These are phyloP conservation scores for Penicillium thymicola DNA, from an alignment of 2,329 filamentous ascomycete species.

Conservation along the genomic window DNA sequence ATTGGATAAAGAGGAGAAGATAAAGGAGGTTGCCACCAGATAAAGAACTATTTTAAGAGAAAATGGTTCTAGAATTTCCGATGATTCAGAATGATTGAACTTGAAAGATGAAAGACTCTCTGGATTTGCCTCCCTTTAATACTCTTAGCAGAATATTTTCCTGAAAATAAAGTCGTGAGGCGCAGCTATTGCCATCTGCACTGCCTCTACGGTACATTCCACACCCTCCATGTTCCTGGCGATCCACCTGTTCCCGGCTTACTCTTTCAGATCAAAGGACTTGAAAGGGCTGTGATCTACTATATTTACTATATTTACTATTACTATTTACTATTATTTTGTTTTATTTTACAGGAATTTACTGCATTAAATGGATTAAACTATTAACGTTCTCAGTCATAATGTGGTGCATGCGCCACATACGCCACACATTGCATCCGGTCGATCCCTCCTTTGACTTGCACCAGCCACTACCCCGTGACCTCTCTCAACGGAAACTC, in stretches of 20 bases:
- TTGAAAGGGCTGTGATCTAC: background rate
- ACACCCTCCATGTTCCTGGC: slow-evolving; percentile 8
- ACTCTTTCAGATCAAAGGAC: background rate
- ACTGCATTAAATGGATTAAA: background rate
- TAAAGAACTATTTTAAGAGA: background rate
- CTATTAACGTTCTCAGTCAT: slow-evolving; percentile 1
- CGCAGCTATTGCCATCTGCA: slow-evolving; percentile 7
- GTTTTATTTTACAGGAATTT: background rate
- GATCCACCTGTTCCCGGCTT: slow-evolving; percentile 10
- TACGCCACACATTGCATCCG: background rate
- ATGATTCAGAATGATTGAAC: background rate
- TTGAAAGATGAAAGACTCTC: background rate
- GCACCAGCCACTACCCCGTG: slow-evolving; percentile 7
- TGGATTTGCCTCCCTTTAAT: slow-evolving; percentile 1
- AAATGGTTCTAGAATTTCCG: slow-evolving; percentile 1
- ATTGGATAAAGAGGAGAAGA: slow-evolving; percentile 15
- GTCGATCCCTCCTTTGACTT: background rate
- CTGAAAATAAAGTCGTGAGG: background rate
- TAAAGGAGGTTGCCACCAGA: slow-evolving; percentile 21
- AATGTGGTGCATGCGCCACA: slow-evolving; percentile 3
- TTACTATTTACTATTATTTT: background rate
- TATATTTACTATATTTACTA: background rate
- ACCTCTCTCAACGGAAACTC: background rate
- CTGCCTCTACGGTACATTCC: slow-evolving; percentile 4
- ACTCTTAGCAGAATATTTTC: background rate